Conservation (phyloP, 2,329 filamentous ascomycete species). For the Elsinoe necatrix region DNA sequence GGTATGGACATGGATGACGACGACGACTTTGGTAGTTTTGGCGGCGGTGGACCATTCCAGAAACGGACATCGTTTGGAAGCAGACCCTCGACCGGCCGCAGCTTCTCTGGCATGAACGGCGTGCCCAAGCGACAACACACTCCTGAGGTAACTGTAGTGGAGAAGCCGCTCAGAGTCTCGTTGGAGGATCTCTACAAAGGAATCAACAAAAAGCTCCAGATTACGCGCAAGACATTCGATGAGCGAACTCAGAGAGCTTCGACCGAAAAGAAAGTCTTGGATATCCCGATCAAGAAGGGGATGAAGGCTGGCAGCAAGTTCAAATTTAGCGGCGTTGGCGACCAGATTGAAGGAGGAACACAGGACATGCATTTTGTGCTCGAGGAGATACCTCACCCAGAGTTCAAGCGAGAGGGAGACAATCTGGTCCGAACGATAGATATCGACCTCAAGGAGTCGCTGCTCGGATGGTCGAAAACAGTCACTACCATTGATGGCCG, state of each 20-base stretch:
- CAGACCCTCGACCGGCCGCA: constrained; percentile 22
- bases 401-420: constrained; percentile 81
- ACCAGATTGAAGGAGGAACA: constrained; percentile 90
- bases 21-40: constrained; percentile 35
- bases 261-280: constrained; percentile 79
- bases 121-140: constrained; percentile 45
- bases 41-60: constrained; percentile 22
- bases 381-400: constrained; percentile 83
- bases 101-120: constrained; percentile 21
- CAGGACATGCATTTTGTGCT: constrained; percentile 95
- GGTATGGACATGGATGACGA: constrained; percentile 31
- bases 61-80: background rate
- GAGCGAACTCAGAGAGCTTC: constrained; percentile 68
- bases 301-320: constrained; percentile 97
- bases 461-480: constrained; percentile 90
- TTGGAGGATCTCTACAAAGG: constrained; percentile 86
- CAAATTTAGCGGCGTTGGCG: constrained; percentile 94
- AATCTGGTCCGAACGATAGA: constrained; percentile 72
- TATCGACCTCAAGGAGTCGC: constrained; percentile 80
- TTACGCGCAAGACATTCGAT: constrained; percentile 93
- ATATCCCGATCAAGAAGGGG: constrained; percentile 91
- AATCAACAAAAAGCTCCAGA: constrained; percentile 93
- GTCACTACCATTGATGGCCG: constrained; percentile 89
- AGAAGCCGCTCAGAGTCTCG: constrained; percentile 69
- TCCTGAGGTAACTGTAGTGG: constrained; percentile 83